Evolutionary conservation across 129 eudicot species (phyloP), one percentile per base, ranked within the genome.

Genomic region (Pseudognaphalium luteoalbum): DNA sequence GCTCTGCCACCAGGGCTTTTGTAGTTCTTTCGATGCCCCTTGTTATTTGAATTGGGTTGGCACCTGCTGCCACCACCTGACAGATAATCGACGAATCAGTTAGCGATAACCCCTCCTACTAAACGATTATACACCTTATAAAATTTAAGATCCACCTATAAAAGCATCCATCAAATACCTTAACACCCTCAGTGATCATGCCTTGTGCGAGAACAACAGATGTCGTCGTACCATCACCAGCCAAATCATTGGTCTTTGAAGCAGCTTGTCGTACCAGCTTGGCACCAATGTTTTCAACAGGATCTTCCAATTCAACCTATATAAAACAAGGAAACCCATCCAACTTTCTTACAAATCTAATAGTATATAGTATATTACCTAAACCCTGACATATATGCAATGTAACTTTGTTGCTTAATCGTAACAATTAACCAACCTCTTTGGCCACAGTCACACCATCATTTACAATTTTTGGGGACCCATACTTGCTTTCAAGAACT

Each of bases 21-120:
- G 86, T 68, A 15, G 93, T 88, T 61, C 72, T 86, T 61, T 88
- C 90, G 64, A 88, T 88, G 15, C 93, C 93, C 75, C 82, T 83
- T 1, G 88, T 82, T 25, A 88, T 73, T 51, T 76, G 86, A 76
- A 88, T 68, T 20, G 93, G 88, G 68, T 86, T 88, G 68, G 93
- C 93, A 78, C 93, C 93, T 35, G 93, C 90, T 59, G 87, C 86
- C 60, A 88, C 93, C 39, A 88, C 87, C 93, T 88, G 75, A 35
- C 29, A 22, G 14, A 17, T 25, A 52, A 33, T 42, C 41, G 3
- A 7, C 39, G 50, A 21, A 35, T 1, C 32, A n/a, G 51, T 66
- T 66, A 57, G 21, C 3, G 2, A 41, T 20, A 32, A 32, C 44
- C 10, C 28, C 41, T 82, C 83, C 75, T 66, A 75, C 4, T 86